phyloP scores from a whole-genome alignment of 169 alveolate species.

The Cryptosporidium baileyi region DNA sequence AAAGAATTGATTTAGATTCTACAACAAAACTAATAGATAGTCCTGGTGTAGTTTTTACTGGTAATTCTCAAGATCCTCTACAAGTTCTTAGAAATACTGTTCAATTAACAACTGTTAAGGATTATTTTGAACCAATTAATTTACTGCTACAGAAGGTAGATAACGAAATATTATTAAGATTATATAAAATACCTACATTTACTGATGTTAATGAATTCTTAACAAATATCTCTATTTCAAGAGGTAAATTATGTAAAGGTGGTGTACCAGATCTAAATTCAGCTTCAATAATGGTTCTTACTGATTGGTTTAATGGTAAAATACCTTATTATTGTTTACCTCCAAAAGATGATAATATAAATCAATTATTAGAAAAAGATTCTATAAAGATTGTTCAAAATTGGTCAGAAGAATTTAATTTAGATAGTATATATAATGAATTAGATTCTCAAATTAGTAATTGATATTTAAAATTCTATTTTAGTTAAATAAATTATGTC shows the following conservation, averaged over 20 bases:
- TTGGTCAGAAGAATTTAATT: constrained; percentile 59
- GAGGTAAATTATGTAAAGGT: constrained; percentile 85
- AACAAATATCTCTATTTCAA: constrained; percentile 75
- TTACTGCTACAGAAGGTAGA: constrained; percentile 81
- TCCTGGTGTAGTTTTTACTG: constrained; percentile 92
- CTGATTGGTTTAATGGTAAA: constrained; percentile 88
- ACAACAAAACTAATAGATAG: constrained; percentile 89
- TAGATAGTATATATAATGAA: constrained; percentile 30
- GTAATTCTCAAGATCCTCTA: constrained; percentile 78
- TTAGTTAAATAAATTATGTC: too few species aligned
- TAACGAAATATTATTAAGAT: constrained; percentile 77
- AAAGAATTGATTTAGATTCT: constrained; percentile 88
- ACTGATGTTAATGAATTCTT: constrained; percentile 74
- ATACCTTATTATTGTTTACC: constrained; percentile 88
- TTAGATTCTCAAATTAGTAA: constrained; percentile 3
- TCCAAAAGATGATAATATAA: constrained; percentile 67
- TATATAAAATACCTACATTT: constrained; percentile 81
- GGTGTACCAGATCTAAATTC: constrained; percentile 87
- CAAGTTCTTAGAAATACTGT: constrained; percentile 85
- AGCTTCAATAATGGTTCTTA: constrained; percentile 87
- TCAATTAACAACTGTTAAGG: constrained; percentile 86
- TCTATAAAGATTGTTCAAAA: constrained; percentile 26
- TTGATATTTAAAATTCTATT: too few species aligned
- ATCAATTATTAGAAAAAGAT: neutral
- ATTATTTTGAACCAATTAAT: constrained; percentile 86